These are phyloP conservation scores for Beauveria medogensis DNA, from an alignment of 2,329 filamentous ascomycete genomes.

Conservation along the genomic window DNA sequence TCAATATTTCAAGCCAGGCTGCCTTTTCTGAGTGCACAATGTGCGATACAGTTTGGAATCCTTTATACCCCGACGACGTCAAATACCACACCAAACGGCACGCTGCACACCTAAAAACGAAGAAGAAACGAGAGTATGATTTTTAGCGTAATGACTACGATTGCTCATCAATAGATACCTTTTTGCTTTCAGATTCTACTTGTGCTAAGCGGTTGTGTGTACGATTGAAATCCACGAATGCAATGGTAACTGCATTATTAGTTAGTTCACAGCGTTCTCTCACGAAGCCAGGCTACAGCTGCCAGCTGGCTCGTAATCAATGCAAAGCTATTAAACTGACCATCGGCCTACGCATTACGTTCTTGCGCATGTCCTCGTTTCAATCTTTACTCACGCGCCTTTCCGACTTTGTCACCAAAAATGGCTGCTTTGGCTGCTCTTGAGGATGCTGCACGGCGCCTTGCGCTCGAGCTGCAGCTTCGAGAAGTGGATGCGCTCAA, in stretches of 20 bases:
- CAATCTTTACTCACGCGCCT: too few relatives aligned
- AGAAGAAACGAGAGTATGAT: conserved; percentile 13
- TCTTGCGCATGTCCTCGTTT: too few relatives aligned
- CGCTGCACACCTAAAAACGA: conserved; percentile 23
- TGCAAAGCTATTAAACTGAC: not conserved
- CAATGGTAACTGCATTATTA: too few relatives aligned
- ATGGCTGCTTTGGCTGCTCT: not conserved
- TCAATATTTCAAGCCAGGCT: conserved; percentile 34
- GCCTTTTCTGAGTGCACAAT: conserved; percentile 35
- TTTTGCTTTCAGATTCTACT: not conserved
- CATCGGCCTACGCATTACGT: not conserved
- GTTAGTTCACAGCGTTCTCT: not conserved
- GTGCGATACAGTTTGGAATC: conserved; percentile 37
- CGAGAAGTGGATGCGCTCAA: not conserved
- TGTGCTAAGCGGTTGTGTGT: not conserved
- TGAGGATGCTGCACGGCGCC: not conserved
- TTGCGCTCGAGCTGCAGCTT: not conserved
- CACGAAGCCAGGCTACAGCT: not conserved
- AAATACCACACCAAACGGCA: conserved; percentile 34
- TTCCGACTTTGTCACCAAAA: not conserved
- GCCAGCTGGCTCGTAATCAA: not conserved
- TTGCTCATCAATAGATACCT: conserved; percentile 2
- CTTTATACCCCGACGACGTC: conserved; percentile 34
- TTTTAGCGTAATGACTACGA: conserved; percentile 4
- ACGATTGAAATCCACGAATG: not conserved